phyloP scores from a whole-genome alignment of 2,329 filamentous ascomycete species.

The Sporothrix pallida region DNA sequence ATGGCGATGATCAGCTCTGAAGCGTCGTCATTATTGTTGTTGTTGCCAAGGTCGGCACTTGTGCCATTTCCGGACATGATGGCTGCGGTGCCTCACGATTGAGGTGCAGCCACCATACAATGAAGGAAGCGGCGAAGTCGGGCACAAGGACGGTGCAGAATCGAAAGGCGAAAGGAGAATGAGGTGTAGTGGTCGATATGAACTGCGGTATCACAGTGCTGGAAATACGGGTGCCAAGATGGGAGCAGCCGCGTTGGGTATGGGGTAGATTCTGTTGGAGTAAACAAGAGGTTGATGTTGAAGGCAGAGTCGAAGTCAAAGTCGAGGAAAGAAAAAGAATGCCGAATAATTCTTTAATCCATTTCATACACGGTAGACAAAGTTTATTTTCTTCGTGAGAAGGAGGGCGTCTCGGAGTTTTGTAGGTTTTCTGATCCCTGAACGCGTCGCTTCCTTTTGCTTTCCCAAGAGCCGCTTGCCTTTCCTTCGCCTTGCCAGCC shows the following conservation, averaged over 20 bases:
- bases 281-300: background rate
- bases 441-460: background rate
- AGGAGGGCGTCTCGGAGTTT: constrained; percentile 2
- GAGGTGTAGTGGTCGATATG: no score
- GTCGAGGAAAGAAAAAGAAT: background rate
- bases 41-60: background rate
- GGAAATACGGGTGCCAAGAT: background rate
- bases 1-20: constrained; percentile 45
- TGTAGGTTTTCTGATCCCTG: constrained; percentile 8
- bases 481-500: background rate
- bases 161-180: background rate
- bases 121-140: background rate
- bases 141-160: background rate
- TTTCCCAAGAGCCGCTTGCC: background rate
- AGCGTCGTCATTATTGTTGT: constrained; percentile 43
- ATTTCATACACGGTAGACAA: no score
- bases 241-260: background rate
- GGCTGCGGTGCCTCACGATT: background rate
- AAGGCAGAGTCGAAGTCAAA: background rate
- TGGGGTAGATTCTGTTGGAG: background rate
- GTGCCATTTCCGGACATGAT: constrained; percentile 6
- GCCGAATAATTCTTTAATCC: no score
- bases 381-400: no score
- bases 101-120: background rate
- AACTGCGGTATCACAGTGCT: no score